Base-by-base conservation (phyloP, 2,329 filamentous ascomycete species). In the Ascochyta pisi region DNA sequence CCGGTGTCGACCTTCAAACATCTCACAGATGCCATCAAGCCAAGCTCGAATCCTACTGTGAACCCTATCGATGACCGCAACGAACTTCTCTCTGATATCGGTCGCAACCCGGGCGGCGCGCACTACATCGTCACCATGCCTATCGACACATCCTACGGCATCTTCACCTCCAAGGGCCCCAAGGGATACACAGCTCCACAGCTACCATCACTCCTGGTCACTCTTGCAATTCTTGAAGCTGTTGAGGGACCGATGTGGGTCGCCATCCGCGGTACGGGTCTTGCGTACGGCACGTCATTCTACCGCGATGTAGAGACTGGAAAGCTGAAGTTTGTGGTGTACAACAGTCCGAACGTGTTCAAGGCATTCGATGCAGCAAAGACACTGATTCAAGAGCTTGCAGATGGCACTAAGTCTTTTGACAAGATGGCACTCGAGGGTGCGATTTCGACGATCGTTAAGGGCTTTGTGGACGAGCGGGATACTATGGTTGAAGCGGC, bases 171-270 rank as follows among this genome's bases (percentile, higher is more conserved):
- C 2, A 84, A 84, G 38, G 94, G 94, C 6, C 85, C 94, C 15
- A 83, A 85, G 23, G 91, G 89, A 0, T 93, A 89, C 70, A 82
- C 84, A 4, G 89, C 97, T 68, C 88, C 92, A 0, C 84, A 86
- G 15, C 82, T 98, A 1, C 92, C 95, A 0, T 88, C 93, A 2
- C 83, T 96, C 47, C 86, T 96, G 74, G 93, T 99, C 7, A 92
- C 94, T 0, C 86, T 92, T 45, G 88, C 92, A 19, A 98, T 97
- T 72, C 88, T 99, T 58, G 93, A 97, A 71, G 88, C 92, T 0
- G 90, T 96, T 16, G 95, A 99, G 76, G 95, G 95, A 0, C 95
- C 95, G 0, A 85, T 99, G 29, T 98, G 95, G 94, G 89, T 89
- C 61, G 91, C 92, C 0, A 90, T 98, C 44, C 91, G 95, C 42